Conservation (phyloP, 257 asterid genomes). For the Thymus mandschuricus region DNA sequence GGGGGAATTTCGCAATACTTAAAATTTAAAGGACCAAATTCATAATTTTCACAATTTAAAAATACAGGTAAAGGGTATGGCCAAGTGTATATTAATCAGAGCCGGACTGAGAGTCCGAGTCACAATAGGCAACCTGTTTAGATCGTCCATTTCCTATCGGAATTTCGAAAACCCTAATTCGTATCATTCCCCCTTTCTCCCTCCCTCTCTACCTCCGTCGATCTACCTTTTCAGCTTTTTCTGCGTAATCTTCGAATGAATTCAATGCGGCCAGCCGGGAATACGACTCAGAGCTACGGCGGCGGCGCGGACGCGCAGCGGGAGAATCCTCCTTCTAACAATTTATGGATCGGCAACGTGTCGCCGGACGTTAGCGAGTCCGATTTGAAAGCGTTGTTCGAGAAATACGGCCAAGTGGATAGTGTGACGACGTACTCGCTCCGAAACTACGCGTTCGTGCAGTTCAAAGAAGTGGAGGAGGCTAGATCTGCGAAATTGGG, state of each 20-base stretch:
- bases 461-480: conserved; percentile 62
- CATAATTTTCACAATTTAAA: background rate
- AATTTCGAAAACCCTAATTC: conserved; percentile 33
- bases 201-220: conserved; percentile 12
- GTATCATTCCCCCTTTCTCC: background rate
- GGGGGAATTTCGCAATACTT: background rate
- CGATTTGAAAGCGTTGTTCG: conserved; percentile 63
- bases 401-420: conserved; percentile 64
- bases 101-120: background rate
- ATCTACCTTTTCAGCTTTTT: background rate
- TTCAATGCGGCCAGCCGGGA: conserved; percentile 34
- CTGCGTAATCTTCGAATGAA: background rate
- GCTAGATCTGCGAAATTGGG: conserved; percentile 74
- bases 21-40: conserved; percentile 12
- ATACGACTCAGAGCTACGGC: conserved; percentile 33
- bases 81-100: background rate
- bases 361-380: conserved; percentile 66
- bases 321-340: conserved; percentile 74
- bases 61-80: background rate
- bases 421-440: conserved; percentile 70
- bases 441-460: conserved; percentile 78
- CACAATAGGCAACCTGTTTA: background rate
- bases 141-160: conserved; percentile 16
- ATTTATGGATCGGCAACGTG: conserved; percentile 87
- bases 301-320: conserved; percentile 37